These are phyloP conservation scores for Rhododendron ferrugineum DNA, from an alignment of 148 eudicot species.

Conservation along the genomic window DNA sequence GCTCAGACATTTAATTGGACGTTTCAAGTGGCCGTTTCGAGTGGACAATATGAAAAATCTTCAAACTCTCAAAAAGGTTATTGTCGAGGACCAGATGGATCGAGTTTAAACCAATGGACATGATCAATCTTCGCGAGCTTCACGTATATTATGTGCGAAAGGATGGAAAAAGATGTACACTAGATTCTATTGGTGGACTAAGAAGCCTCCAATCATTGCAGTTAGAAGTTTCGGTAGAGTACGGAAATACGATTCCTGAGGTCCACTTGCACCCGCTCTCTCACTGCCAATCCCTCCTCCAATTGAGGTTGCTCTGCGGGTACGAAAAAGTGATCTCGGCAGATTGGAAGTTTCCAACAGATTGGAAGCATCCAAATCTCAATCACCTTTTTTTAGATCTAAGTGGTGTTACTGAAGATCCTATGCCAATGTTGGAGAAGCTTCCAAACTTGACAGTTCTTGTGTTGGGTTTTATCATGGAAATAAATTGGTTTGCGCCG, in stretches of 20 bases:
- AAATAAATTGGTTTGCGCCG: neutral
- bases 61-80: neutral
- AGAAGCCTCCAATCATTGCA: neutral
- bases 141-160: neutral
- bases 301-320: neutral
- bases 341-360: neutral
- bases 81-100: neutral
- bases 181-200: neutral
- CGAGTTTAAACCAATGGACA: neutral
- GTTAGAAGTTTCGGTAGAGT: neutral
- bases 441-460: neutral
- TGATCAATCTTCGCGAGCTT: neutral
- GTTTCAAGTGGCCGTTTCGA: neutral
- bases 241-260: rapidly evolving
- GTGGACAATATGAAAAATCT: neutral
- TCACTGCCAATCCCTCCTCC: neutral
- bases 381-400: neutral
- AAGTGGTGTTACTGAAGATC: neutral
- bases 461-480: neutral
- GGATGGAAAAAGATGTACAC: neutral
- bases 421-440: conserved; percentile 1
- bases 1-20: neutral
- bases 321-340: rapidly evolving
- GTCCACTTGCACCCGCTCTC: conserved; percentile 4
- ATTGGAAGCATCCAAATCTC: neutral